Evolutionary conservation across 331 rosid genomes (phyloP).

Genomic region (Saraca asoca): DNA sequence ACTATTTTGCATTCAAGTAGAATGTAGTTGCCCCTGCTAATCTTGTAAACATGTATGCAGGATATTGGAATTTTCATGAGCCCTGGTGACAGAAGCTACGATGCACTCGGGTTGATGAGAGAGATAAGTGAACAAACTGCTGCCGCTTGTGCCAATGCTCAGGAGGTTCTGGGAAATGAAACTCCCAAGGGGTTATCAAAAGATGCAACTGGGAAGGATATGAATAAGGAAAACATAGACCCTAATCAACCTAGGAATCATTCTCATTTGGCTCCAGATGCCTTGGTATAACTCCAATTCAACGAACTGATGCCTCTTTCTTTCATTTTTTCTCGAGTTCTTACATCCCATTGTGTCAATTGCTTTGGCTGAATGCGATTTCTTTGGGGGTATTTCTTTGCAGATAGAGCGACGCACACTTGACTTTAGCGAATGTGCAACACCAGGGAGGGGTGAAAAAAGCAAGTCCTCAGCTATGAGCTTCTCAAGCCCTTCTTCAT

Average conservation of each 20-base stretch:
- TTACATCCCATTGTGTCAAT: neutral
- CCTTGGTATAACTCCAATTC: conserved; percentile 63
- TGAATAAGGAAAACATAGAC: conserved; percentile 40
- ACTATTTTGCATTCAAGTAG: neutral
- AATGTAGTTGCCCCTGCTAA: conserved; percentile 14
- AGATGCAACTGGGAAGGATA: conserved; percentile 36
- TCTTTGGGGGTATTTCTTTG: conserved; percentile 6
- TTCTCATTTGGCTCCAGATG: conserved; percentile 54
- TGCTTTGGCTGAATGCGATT: neutral
- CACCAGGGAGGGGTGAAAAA: conserved; percentile 68
- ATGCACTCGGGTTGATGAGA: conserved; percentile 88
- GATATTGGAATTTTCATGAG: conserved; percentile 83
- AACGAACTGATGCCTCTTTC: neutral
- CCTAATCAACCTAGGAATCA: conserved; percentile 38
- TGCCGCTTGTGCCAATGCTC: conserved; percentile 81
- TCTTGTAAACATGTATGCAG: conserved; percentile 45
- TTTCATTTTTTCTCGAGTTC: neutral
- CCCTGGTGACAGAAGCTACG: conserved; percentile 82
- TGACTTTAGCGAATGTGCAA: conserved; percentile 91
- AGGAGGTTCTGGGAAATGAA: conserved; percentile 72
- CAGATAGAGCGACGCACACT: conserved; percentile 84
- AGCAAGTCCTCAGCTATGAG: conserved; percentile 51
- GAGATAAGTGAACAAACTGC: conserved; percentile 87
- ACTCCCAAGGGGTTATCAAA: conserved; percentile 57
- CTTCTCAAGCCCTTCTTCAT: conserved; percentile 73